These are phyloP conservation scores for Naganishia antarctica DNA, from an alignment of 768 basidiomycete genomes.

Conservation along the genomic window DNA sequence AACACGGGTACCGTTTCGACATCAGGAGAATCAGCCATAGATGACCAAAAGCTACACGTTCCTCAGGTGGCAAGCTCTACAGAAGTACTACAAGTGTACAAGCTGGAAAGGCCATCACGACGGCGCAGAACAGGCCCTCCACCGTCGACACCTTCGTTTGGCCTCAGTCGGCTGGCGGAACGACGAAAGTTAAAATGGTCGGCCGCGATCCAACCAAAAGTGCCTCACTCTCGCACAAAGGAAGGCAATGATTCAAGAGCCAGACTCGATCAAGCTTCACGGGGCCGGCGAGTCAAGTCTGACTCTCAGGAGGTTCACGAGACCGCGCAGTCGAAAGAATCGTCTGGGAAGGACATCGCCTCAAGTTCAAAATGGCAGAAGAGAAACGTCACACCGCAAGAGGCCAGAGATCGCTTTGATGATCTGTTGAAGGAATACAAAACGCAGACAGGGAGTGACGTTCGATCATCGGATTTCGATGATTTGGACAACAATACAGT, in stretches of 20 bases:
- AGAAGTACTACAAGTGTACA: not conserved
- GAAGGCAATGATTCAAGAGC: too few species aligned
- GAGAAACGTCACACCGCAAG: not conserved
- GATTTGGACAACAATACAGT: not conserved
- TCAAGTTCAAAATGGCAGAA: not conserved
- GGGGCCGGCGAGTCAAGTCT: too few species aligned
- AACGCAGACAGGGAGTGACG: not conserved
- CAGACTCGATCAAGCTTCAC: too few species aligned
- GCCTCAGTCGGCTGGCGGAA: not conserved
- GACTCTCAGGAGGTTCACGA: too few species aligned
- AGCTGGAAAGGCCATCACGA: not conserved
- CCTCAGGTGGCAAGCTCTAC: not conserved
- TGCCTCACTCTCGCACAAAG: too few species aligned
- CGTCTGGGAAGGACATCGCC: not conserved
- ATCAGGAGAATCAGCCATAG: not conserved
- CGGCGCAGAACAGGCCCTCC: not conserved
- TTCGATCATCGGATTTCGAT: not conserved
- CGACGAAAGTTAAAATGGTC: too few species aligned
- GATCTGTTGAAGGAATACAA: not conserved
- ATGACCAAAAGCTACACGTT: not conserved
- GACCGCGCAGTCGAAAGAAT: too few species aligned
- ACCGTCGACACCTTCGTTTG: not conserved
- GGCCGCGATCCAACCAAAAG: too few species aligned
- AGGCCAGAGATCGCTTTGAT: not conserved
- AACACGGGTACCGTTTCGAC: too few species aligned